Conservation (phyloP, 169 alveolate species). For the Cardiosporidium cionae region DNA sequence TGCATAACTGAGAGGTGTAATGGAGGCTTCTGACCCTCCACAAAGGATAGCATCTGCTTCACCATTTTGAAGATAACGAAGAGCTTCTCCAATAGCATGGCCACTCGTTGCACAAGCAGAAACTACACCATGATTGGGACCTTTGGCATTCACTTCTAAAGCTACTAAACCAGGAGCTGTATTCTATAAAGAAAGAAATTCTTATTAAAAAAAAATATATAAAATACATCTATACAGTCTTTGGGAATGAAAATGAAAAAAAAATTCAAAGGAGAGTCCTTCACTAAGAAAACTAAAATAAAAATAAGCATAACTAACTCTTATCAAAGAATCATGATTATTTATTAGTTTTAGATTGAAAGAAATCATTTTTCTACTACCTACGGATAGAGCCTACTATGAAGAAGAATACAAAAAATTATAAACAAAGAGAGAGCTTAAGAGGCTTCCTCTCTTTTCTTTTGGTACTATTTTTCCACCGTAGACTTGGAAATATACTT, state of each 20-base stretch:
- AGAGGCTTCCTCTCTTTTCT: too few species aligned
- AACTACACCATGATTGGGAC: constrained; percentile 48
- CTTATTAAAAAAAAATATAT: not conserved
- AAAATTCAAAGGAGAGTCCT: not conserved
- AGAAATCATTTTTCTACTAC: not conserved
- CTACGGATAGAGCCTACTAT: not conserved
- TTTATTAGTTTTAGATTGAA: too few species aligned
- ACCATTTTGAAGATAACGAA: constrained; percentile 47
- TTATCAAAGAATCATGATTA: too few species aligned
- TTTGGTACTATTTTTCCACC: too few species aligned
- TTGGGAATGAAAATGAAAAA: not conserved
- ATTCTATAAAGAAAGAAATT: constrained; percentile 18
- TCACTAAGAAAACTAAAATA: not conserved
- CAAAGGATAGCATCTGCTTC: constrained; percentile 67
- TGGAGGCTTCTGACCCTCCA: constrained; percentile 70
- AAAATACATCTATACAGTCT: not conserved
- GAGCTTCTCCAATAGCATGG: constrained; percentile 64
- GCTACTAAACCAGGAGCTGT: constrained; percentile 54
- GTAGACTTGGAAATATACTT: too few species aligned
- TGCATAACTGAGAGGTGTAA: constrained; percentile 58
- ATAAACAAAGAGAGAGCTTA: not conserved
- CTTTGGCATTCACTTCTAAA: constrained; percentile 46
- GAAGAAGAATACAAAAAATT: not conserved
- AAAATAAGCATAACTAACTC: too few species aligned
- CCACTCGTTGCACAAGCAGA: constrained; percentile 73